Base-by-base conservation (phyloP, 805 yeast genomes). In the Starmerella scarabaei region DNA sequence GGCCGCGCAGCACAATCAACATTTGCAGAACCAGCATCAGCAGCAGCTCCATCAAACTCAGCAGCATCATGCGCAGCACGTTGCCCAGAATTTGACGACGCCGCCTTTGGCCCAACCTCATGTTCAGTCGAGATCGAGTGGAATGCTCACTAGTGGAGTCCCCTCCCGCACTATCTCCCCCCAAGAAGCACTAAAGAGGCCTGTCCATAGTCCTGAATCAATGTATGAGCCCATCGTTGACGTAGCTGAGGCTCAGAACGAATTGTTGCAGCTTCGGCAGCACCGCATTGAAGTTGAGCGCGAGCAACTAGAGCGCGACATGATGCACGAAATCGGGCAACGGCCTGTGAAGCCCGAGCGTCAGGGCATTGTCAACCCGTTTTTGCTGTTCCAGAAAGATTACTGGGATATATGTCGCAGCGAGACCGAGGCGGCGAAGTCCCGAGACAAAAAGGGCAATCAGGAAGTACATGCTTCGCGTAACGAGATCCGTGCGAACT, bases 351-450 rank as follows among this genome's bases (percentile, higher is more conserved):
- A 57, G 36, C 67, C 67, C 1, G 64, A 61, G 30, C 51, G 64
- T 16, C 45, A 50, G 2, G 61, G 63, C 18, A 55, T 54, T 21
- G 61, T 66, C 3, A 63, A 63, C 43, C 68, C 68, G 18, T 63
- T 61, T 36, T 42, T 63, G 28, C 51, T 63, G 5, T 63, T 60
- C 45, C 67, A 63, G 38, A 63, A 63, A 38, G 62, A 59, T 29
- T 60, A 59, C 43, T 63, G 68, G 68, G 65, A 62, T 7, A 52
- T 53, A 17, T 58, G 66, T 38, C 54, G 65, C 16, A 48, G 52
- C 23, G 59, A 56, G 33, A 56, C 65, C 3, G 66, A 63, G 36
- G 47, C 47, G 18, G 48, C 45, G 27, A 57, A 58, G 38, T 61
- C 54, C 33, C 43, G 46, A 14, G 52, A 51, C 16, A 45, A 46